Evolutionary conservation across 2,329 filamentous ascomycete genomes (phyloP), one percentile per base, ranked within the genome.

Genomic region (Fusarium sp.): DNA sequence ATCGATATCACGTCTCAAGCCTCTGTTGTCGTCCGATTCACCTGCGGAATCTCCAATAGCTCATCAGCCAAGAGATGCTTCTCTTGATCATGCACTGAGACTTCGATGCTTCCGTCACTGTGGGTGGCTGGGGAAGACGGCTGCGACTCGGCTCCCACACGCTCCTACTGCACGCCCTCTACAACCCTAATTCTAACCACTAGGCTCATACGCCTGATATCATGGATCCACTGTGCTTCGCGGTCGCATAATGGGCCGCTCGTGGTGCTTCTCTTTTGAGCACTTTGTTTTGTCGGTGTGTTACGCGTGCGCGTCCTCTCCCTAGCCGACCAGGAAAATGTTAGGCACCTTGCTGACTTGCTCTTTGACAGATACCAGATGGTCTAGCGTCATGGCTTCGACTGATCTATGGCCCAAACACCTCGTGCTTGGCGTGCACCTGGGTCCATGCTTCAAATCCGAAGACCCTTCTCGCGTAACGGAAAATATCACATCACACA

Each of bases 271-370:
- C 73, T 68, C 67, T 69, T 69, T 76, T 66, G 64, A 77, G 75
- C 74, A 72, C 56, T 72, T 74, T 77, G 75, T 74, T 80, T 78
- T 78, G 80, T 81, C 80, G 81, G 81, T 82, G 80, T 81, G 79
- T 81, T 80, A 76, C 76, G 71, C 75, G 74, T 80, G 75, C 75
- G 78, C 78, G 78, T 77, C 76, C 72, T 77, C 53, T 64, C 65
- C 54, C 63, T 63, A 61, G 58, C 62, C 49, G 40, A 64, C 52
- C 52, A 54, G 46, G 72, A 65, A 74, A 61, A 60, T 57, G 61
- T 64, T 62, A 74, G 64, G 58, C 71, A 69, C 61, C 66, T 72
- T 59, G 60, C 73, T 71, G 75, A 64, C 75, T 76, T 67, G 63
- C 64, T 67, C 54, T 65, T 73, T 69, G 59, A 63, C 47, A 69